phyloP scores from a whole-genome alignment of 2,329 filamentous ascomycete species.

The Penicillium expansum region DNA sequence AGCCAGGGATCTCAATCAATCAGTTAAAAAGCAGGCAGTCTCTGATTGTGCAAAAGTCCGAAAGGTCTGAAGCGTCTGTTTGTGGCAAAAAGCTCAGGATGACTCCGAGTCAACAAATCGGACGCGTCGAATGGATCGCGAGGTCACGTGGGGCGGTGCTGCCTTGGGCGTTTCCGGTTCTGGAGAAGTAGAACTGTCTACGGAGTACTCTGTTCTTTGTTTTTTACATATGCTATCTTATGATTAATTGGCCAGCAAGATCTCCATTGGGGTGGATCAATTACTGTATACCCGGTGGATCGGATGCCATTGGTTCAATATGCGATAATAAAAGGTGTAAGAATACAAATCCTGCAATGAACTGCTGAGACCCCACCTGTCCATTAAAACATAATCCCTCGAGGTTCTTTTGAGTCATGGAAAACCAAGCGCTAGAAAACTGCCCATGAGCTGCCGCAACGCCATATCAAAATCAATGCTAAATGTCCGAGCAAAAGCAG shows the following conservation, averaged over 20 bases:
- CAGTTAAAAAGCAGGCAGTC: neutral
- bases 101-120: conserved; percentile 14
- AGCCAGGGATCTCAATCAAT: neutral
- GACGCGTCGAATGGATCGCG: conserved; percentile 39
- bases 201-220: neutral
- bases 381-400: neutral
- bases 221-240: neutral
- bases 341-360: conserved; percentile 3
- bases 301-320: neutral
- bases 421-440: neutral
- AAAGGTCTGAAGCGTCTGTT: conserved; percentile 3
- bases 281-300: neutral
- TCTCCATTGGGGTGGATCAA: neutral
- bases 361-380: neutral
- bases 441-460: neutral
- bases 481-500: neutral
- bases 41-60: neutral
- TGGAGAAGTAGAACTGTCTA: neutral
- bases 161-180: conserved; percentile 10
- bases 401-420: neutral
- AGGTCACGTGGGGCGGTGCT: conserved; percentile 35
- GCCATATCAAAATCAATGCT: neutral
- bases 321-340: conserved; percentile 1
- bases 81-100: conserved; percentile 22
- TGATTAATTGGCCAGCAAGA: too few species aligned